These are phyloP conservation scores for Pugionium dolabratum DNA, from an alignment of 345 rosid species.

Conservation along the genomic window DNA sequence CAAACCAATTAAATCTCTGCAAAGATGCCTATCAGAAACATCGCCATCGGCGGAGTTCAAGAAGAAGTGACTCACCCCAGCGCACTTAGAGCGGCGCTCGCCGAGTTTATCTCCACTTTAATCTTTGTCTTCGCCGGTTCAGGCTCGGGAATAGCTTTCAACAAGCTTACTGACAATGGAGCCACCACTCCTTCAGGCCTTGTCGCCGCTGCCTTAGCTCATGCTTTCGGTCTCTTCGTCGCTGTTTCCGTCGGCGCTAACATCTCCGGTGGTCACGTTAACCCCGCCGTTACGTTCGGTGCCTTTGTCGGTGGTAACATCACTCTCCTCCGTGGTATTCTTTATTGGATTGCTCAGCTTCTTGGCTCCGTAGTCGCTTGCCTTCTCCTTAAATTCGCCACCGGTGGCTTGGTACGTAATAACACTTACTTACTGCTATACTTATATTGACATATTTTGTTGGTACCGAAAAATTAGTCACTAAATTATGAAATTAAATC, in stretches of 20 bases:
- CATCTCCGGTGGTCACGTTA: constrained; percentile 80
- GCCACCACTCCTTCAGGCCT: constrained; percentile 76
- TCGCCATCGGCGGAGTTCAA: constrained; percentile 69
- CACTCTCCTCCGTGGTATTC: constrained; percentile 78
- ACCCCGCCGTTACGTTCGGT: constrained; percentile 55
- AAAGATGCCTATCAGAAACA: constrained; percentile 82
- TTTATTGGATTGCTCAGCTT: constrained; percentile 51
- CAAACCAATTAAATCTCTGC: constrained; percentile 13
- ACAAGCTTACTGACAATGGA: constrained; percentile 69
- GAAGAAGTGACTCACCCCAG: constrained; percentile 68
- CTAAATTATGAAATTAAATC: no score
- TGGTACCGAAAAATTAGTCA: no score
- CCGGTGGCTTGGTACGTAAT: constrained; percentile 60
- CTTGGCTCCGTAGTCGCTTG: constrained; percentile 69
- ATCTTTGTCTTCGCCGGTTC: constrained; percentile 89
- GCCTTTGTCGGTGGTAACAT: constrained; percentile 86
- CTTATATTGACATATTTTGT: no score
- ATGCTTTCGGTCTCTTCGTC: constrained; percentile 76
- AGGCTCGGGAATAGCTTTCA: constrained; percentile 92
- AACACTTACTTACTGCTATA: neutral
- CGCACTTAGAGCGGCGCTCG: constrained; percentile 74
- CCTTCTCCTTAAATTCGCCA: constrained; percentile 71
- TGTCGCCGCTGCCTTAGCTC: constrained; percentile 73
- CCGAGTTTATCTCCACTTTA: constrained; percentile 84
- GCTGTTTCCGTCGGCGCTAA: constrained; percentile 77